A percentile compares a stretch with the other conserved stretches of the same genome.
Evolutionary conservation across 108 stramenopile genomes (phyloP).

Genomic region (Schizochytrium sp.): DNA sequence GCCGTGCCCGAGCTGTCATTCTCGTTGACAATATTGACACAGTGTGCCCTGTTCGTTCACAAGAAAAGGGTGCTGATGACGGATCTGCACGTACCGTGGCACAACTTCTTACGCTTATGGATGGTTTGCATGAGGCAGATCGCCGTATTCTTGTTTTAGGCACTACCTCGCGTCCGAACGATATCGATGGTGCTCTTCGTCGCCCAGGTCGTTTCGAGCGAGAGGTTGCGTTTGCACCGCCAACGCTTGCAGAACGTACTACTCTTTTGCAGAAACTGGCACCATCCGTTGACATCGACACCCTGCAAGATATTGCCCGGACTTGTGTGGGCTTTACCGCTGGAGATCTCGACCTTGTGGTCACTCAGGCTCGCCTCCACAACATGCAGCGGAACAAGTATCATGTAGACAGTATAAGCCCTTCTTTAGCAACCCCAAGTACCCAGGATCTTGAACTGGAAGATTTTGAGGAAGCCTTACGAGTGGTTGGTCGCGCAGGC

Average conservation of each 20-base stretch:
- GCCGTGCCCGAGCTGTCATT: constrained; percentile 94
- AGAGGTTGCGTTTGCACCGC: constrained; percentile 70
- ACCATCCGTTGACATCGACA: background rate
- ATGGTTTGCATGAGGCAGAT: constrained; percentile 89
- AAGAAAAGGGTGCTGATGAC: background rate
- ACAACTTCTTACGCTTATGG: constrained; percentile 98
- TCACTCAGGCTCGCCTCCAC: background rate
- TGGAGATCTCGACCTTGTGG: background rate
- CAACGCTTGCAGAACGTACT: constrained; percentile 22
- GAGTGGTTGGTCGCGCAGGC: background rate
- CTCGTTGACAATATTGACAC: constrained; percentile 99
- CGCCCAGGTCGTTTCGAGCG: constrained; percentile 89
- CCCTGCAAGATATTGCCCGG: background rate
- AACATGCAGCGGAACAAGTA: background rate
- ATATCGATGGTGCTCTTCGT: constrained; percentile 94
- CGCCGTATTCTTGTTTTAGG: constrained; percentile 91
- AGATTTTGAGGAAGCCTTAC: background rate
- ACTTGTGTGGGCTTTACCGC: background rate
- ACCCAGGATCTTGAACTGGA: background rate
- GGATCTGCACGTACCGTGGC: constrained; percentile 86
- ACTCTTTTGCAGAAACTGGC: background rate
- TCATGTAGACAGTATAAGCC: background rate
- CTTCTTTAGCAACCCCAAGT: background rate
- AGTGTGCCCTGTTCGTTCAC: constrained; percentile 70
- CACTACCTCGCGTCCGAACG: constrained; percentile 96